Percentiles rank a stretch among this genome's conserved stretches.
phyloP scores from a whole-genome alignment of 768 basidiomycete species.

The Chalciporus pseudorubinellus region DNA sequence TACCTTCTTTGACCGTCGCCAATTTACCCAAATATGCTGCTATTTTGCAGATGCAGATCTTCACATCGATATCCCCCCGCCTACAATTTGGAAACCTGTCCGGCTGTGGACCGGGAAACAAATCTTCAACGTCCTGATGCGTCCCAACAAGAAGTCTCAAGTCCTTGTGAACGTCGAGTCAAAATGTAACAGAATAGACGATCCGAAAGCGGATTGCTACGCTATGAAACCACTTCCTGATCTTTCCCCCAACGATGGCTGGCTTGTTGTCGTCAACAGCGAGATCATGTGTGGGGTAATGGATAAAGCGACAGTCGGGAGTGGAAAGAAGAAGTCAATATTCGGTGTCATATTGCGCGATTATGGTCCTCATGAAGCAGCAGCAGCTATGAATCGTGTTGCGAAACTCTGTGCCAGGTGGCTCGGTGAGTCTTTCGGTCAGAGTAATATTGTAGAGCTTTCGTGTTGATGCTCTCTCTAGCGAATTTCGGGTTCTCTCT shows the following conservation, averaged over 20 bases:
- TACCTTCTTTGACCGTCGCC: slow-evolving; percentile 86
- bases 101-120: slow-evolving; percentile 98
- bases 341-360: slow-evolving; percentile 98
- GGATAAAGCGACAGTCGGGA: slow-evolving; percentile 97
- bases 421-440: slow-evolving; percentile 56
- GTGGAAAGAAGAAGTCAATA: slow-evolving; percentile 98
- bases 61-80: slow-evolving; percentile 94
- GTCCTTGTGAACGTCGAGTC: slow-evolving; percentile 94
- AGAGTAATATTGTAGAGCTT: neutral
- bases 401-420: slow-evolving; percentile 96
- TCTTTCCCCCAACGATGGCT: slow-evolving; percentile 95
- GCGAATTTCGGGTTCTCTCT: slow-evolving; percentile 97
- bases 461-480: slow-evolving; percentile 32
- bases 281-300: slow-evolving; percentile 99
- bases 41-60: slow-evolving; percentile 90
- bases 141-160: slow-evolving; percentile 79
- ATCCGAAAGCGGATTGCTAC: slow-evolving; percentile 64
- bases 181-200: slow-evolving; percentile 89
- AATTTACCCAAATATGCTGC: slow-evolving; percentile 95
- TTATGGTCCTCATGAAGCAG: slow-evolving; percentile 93
- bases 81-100: slow-evolving; percentile 89
- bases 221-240: slow-evolving; percentile 70
- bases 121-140: slow-evolving; percentile 96
- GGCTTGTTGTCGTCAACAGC: slow-evolving; percentile 94
- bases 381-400: slow-evolving; percentile 90